These are phyloP conservation scores for Phytophthora tentaculata DNA, from an alignment of 352 stramenopile genomes.

Conservation along the genomic window DNA sequence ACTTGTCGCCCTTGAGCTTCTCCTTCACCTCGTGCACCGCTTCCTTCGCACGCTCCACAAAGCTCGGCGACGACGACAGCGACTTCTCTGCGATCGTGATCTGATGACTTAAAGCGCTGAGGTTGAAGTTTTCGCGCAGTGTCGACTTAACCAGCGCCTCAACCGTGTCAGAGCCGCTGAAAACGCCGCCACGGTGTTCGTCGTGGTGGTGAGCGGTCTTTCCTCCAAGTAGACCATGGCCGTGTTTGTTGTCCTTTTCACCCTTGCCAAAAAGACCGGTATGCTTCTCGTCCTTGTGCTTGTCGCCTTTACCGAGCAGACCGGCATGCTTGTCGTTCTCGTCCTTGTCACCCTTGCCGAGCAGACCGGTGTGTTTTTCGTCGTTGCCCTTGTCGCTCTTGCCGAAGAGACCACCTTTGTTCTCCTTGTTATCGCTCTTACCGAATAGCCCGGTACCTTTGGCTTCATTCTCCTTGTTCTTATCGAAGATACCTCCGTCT, in stretches of 20 bases:
- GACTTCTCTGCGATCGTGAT: slow-evolving; percentile 32
- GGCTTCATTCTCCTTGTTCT: slow-evolving; percentile 10
- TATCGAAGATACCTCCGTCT: slow-evolving; percentile 7
- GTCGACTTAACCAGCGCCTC: slow-evolving; percentile 27
- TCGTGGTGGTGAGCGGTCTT: slow-evolving; percentile 2
- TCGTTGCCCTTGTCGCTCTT: slow-evolving; percentile 10
- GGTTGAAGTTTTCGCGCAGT: slow-evolving; percentile 31
- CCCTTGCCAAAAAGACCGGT: slow-evolving; percentile 14
- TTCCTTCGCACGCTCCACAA: slow-evolving; percentile 31
- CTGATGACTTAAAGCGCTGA: slow-evolving; percentile 27
- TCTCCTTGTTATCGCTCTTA: slow-evolving; percentile 13
- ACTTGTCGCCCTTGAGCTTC: slow-evolving; percentile 30
- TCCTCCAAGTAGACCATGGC: slow-evolving; percentile 9
- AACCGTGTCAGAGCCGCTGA: slow-evolving; percentile 21
- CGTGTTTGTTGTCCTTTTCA: slow-evolving; percentile 20
- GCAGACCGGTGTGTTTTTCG: background rate
- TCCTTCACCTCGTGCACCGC: slow-evolving; percentile 30
- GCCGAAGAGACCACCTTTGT: slow-evolving; percentile 11
- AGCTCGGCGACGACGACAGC: slow-evolving; percentile 19
- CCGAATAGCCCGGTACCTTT: slow-evolving; percentile 10
- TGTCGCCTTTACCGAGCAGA: slow-evolving; percentile 9
- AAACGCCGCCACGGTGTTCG: slow-evolving; percentile 2
- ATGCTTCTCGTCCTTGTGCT: slow-evolving; percentile 16
- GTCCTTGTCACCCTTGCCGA: slow-evolving; percentile 13
- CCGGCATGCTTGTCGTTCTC: slow-evolving; percentile 10